Evolutionary conservation across 148 eudicot species (phyloP), one percentile per base, ranked within the genome.

Genomic region (Nyssa sinensis): DNA sequence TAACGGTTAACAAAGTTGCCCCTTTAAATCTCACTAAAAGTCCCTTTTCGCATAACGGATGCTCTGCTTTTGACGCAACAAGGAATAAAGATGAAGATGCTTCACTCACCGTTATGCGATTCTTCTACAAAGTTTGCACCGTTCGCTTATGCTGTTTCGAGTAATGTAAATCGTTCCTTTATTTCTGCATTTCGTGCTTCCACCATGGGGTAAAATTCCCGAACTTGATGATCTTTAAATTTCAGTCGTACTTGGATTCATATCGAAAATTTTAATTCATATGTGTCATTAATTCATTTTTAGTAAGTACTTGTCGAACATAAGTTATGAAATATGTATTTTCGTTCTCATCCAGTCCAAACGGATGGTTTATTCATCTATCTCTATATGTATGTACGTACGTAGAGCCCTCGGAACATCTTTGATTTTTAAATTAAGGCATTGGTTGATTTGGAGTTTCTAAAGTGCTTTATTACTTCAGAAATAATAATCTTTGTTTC

Each of bases 1-100:
- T n/a, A n/a, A n/a, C n/a, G n/a, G n/a, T n/a, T n/a, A n/a, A n/a
- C n/a, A n/a, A n/a, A n/a, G n/a, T n/a, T n/a, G n/a, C 9, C 44
- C 44, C 44, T 19, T 55, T 2, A 31, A 64, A 21, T 31, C 29
- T 21, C 41, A 5, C 5, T 2, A 53, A 70, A 70, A 55, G n/a
- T 29, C 63, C 61, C 28, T 55, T 32, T 23, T 9, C 47, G 29
- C 23, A 3, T 14, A 9, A 63, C 63, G 73, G 74, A 68, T 51
- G 39, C 74, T 55, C 39, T 71, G 28, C 61, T 71, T 17, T 60
- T 55, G 21, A 25, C 76, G 16, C 66, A 59, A 1, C 71, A 21
- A 41, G 62, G 66, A 3, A 62, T 74, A 8, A 85, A 39, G 59
- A 80, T 83, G 86, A 85, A 34, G 55, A 81, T 84, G 85, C 75